Evolutionary conservation across 495 filamentous ascomycete genomes (phyloP).

Genomic region (Penicillium lividum): DNA sequence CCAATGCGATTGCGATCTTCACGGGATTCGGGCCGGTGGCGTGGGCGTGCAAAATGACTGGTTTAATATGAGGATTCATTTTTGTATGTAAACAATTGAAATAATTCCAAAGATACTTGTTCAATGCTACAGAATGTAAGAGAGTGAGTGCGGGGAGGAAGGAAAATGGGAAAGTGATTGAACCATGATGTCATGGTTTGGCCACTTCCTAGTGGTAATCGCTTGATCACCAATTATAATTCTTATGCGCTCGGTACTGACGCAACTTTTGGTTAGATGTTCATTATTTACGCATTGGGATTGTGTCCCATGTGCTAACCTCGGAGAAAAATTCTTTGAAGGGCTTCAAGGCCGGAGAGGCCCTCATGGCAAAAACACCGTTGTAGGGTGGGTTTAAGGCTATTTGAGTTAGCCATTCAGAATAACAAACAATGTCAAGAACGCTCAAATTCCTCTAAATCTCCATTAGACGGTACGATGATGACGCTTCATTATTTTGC

Average conservation of each 20-base stretch:
- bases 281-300: too few relatives aligned
- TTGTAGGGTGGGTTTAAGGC: too few relatives aligned
- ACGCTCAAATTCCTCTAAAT: not conserved
- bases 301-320: too few relatives aligned
- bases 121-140: not conserved
- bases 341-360: too few relatives aligned
- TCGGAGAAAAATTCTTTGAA: not conserved
- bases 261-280: too few relatives aligned
- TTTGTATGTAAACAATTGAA: not conserved
- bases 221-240: not conserved
- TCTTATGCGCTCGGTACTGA: not conserved
- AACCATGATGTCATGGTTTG: conserved; percentile 24
- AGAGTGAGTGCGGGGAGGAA: not conserved
- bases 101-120: not conserved
- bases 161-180: conserved; percentile 7
- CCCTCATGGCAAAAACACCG: too few relatives aligned
- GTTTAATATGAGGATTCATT: conserved; percentile 23
- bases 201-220: not conserved
- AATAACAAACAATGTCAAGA: too few relatives aligned
- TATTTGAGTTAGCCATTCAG: too few relatives aligned
- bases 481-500: not conserved
- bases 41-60: conserved; percentile 42
- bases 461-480: not conserved
- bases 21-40: conserved; percentile 43
- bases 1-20: conserved; percentile 77